Evolutionary conservation across 23 red algal genomes (phyloP), one percentile per base, ranked within the genome.

Genomic region (Cyanidium caldarium): DNA sequence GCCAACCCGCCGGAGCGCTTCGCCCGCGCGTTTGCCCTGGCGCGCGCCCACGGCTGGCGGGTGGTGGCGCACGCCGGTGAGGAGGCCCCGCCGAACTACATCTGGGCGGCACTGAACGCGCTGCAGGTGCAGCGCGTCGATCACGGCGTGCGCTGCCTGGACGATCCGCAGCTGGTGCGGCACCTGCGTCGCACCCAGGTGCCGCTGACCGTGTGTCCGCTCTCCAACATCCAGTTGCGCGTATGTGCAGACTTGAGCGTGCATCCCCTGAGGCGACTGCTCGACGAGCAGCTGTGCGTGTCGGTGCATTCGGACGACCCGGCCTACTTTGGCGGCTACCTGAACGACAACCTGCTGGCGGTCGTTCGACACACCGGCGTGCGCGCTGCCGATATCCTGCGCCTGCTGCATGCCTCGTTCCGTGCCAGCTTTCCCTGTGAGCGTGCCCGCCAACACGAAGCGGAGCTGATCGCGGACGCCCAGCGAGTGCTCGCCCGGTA

Each of bases 271-370:
- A 37, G 34, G 34, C 3, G 31, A 16, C 33, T 68, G 16, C 20
- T 68, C 3, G 65, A 68, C 65, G 65, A 2, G 16, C 12, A 26
- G 3, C 65, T 68, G 29, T 68, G 65, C 37, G 65, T 68, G 20
- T 21, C 65, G 2, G 16, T 68, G 34, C 12, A 68, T 26, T 39
- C 34, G 34, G 65, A 68, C 37, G 65, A 68, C 34, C 65, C 65
- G 31, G 65, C 65, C 65, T 68, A 68, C 37, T 68, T 68, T 68
- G 65, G 65, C 34, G 65, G 65, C 34, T 68, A 68, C 65, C 2
- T 68, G 12, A 68, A 68, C 37, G 65, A 68, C 30, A 68, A 68
- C 31, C 31, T 68, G 3, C 2, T n/a, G 65, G 65, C 35, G 13
- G 37, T 68, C 30, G 31, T 68, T 21, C 65, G 34, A 31, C n/a